phyloP scores from a whole-genome alignment of 768 basidiomycete species.

The Hydnum rufescens region DNA sequence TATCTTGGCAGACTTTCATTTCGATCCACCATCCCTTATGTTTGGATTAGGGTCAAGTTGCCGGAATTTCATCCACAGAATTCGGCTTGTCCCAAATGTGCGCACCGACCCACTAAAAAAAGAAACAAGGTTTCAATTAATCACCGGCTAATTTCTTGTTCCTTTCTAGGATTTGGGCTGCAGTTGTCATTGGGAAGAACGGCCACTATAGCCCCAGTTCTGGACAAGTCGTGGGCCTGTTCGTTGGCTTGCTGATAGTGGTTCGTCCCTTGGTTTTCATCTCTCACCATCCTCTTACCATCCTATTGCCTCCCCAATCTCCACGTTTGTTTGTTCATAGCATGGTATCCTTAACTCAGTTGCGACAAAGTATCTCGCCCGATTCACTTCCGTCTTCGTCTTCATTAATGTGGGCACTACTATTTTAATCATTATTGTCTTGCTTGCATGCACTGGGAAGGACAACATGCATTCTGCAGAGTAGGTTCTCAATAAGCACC shows the following conservation, averaged over 20 bases:
- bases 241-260: constrained; percentile 50
- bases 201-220: constrained; percentile 9
- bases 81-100: constrained; percentile 25
- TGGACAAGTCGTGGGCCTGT: constrained; percentile 61
- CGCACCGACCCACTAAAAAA: not conserved
- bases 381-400: constrained; percentile 55
- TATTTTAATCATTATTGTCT: constrained; percentile 60
- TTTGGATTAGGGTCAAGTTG: constrained; percentile 40
- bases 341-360: constrained; percentile 31
- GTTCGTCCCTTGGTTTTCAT: constrained; percentile 14
- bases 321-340: not conserved
- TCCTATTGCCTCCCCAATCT: constrained; percentile 20
- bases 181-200: constrained; percentile 38
- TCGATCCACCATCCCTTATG: not conserved
- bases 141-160: not conserved
- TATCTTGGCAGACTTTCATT: not conserved
- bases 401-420: constrained; percentile 77
- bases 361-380: constrained; percentile 54
- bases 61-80: constrained; percentile 71
- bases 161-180: constrained; percentile 59
- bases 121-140: not conserved
- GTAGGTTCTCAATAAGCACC: constrained; percentile 1
- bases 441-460: constrained; percentile 53
- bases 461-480: constrained; percentile 58
- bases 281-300: not conserved